A percentile compares a stretch with the other conserved stretches of the same genome.
These are phyloP conservation scores for Coniochaeta hoffmannii DNA, from an alignment of 2,329 filamentous ascomycete genomes.

Conservation along the genomic window DNA sequence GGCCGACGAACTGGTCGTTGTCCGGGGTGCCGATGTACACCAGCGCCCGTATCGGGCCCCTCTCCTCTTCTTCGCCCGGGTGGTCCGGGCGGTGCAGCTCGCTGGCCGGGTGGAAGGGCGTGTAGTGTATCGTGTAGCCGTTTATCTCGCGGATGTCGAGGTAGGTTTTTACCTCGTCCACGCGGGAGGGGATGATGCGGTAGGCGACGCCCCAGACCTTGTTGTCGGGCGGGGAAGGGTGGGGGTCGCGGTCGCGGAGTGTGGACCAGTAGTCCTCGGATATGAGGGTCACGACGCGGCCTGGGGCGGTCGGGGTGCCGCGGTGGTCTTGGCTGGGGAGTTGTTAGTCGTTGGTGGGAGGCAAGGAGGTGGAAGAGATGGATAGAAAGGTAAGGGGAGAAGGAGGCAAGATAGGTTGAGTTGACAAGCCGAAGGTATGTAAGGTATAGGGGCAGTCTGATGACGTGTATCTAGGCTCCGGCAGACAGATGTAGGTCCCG, in stretches of 20 bases:
- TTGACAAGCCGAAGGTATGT: background rate
- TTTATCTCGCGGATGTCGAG: slow-evolving; percentile 97
- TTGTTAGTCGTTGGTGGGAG: background rate
- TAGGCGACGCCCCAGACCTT: slow-evolving; percentile 90
- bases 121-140: slow-evolving; percentile 90
- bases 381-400: slow-evolving; percentile 9
- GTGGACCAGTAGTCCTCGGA: slow-evolving; percentile 76
- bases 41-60: slow-evolving; percentile 44
- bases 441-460: background rate
- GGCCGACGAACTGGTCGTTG: slow-evolving; percentile 86
- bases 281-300: slow-evolving; percentile 89
- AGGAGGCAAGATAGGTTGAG: background rate
- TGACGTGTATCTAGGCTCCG: too few species aligned
- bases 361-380: slow-evolving; percentile 3
- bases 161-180: slow-evolving; percentile 75
- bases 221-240: slow-evolving; percentile 52
- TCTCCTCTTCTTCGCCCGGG: slow-evolving; percentile 22
- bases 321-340: slow-evolving; percentile 80
- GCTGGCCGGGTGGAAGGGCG: slow-evolving; percentile 64
- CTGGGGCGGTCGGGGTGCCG: slow-evolving; percentile 79
- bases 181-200: slow-evolving; percentile 65
- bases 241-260: slow-evolving; percentile 56
- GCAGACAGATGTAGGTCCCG: background rate
- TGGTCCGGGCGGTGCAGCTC: slow-evolving; percentile 12
- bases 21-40: slow-evolving; percentile 93